phyloP scores from a whole-genome alignment of 495 filamentous ascomycete genomes.

The Amphirosellinia nigrospora region DNA sequence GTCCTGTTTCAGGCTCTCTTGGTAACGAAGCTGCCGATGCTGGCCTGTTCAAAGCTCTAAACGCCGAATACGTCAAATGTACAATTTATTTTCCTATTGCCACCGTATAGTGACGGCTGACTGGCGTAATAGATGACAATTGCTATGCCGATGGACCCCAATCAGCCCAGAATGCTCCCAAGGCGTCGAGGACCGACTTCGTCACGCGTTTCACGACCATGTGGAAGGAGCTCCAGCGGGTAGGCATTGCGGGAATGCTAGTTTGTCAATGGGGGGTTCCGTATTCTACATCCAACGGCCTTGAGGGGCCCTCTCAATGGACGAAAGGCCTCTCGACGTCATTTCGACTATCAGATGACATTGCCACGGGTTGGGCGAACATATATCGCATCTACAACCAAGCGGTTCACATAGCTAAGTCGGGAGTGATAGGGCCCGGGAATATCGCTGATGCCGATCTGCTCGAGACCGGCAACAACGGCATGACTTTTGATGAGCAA shows the following conservation, averaged over 20 bases:
- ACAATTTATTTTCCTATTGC: background rate
- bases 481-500: slow-evolving; percentile 21
- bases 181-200: slow-evolving; percentile 9
- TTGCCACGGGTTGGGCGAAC: slow-evolving; percentile 13
- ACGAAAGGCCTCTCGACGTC: slow-evolving; percentile 14
- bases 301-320: slow-evolving; percentile 10
- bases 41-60: background rate
- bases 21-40: slow-evolving; percentile 13
- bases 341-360: slow-evolving; percentile 21
- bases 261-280: slow-evolving; percentile 20
- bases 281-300: slow-evolving; percentile 11
- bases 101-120: background rate
- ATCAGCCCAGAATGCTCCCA: slow-evolving; percentile 13
- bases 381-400: slow-evolving; percentile 19
- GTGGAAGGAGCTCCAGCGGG: slow-evolving; percentile 11
- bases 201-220: slow-evolving; percentile 17
- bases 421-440: slow-evolving; percentile 1
- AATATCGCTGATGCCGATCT: slow-evolving; percentile 19
- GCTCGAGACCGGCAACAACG: slow-evolving; percentile 14
- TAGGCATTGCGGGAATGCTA: slow-evolving; percentile 14
- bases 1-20: slow-evolving; percentile 12
- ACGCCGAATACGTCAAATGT: slow-evolving; percentile 18
- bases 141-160: slow-evolving; percentile 15
- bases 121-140: slow-evolving; percentile 13
- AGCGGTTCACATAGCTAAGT: slow-evolving; percentile 15